phyloP scores from a whole-genome alignment of 345 rosid species.

The Lagerstroemia speciosa region DNA sequence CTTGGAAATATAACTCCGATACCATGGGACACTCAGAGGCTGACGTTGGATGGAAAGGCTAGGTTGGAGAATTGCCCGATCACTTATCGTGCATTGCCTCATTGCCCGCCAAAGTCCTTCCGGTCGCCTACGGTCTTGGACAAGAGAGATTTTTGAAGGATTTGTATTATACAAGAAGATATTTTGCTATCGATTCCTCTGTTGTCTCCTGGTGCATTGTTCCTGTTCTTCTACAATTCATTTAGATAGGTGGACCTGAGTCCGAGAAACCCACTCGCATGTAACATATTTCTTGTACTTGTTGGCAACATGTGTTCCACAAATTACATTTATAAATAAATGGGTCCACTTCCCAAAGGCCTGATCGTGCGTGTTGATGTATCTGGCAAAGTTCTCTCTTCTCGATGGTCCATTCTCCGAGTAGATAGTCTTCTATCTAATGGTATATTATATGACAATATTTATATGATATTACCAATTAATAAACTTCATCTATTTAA shows the following conservation, averaged over 20 bases:
- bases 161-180: not conserved
- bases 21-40: not conserved
- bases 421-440: too few relatives aligned
- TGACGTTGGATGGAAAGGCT: not conserved
- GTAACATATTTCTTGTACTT: not conserved
- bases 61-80: not conserved
- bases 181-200: not conserved
- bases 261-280: too few relatives aligned
- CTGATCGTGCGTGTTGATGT: too few relatives aligned
- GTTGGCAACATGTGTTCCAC: not conserved
- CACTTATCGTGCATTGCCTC: not conserved
- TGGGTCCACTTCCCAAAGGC: too few relatives aligned
- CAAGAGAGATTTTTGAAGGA: not conserved
- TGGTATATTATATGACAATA: too few relatives aligned
- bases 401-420: too few relatives aligned
- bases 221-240: too few relatives aligned
- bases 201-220: not conserved
- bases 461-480: too few relatives aligned
- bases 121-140: not conserved
- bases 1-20: not conserved
- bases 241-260: too few relatives aligned
- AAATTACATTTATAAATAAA: too few relatives aligned
- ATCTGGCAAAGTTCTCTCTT: too few relatives aligned
- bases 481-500: too few relatives aligned
- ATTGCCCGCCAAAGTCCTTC: not conserved